phyloP scores from a whole-genome alignment of 306 rosid genomes.

The Malus orientalis region DNA sequence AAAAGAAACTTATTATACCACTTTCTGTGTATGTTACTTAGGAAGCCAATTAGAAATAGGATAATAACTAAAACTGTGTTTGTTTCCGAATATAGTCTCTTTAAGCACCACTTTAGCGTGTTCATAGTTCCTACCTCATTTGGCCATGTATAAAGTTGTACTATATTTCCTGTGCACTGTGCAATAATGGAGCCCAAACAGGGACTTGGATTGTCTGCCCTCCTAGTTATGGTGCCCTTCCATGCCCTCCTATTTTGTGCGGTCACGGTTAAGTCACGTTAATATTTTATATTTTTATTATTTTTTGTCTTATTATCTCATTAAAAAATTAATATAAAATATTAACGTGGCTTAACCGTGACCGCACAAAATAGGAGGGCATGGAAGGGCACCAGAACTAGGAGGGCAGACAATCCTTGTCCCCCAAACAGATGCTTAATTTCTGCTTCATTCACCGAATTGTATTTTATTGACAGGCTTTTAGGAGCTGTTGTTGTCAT shows the following conservation, averaged over 20 bases:
- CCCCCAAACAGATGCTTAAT: not conserved
- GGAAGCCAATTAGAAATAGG: not conserved
- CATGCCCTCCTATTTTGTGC: no score
- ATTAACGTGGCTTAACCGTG: no score
- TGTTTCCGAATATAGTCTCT: not conserved
- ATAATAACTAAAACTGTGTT: not conserved
- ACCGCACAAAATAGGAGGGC: no score
- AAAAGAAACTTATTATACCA: not conserved
- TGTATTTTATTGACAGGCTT: constrained; percentile 54
- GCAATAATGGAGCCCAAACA: not conserved
- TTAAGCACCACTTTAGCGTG: not conserved
- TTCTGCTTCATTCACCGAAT: constrained; percentile 8
- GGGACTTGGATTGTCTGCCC: no score
- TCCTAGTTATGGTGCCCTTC: no score
- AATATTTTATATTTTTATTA: no score
- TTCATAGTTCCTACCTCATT: not conserved
- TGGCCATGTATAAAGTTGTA: not conserved
- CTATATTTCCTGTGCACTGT: not conserved
- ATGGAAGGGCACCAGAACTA: no score
- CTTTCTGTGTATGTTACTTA: not conserved
- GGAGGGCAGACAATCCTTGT: no score
- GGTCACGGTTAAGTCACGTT: no score
- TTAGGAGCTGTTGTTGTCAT: constrained; percentile 95
- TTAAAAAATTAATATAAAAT: no score
- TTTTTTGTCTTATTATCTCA: no score